phyloP scores from a whole-genome alignment of 2,329 filamentous ascomycete species.

The Colletotrichum shisoi region DNA sequence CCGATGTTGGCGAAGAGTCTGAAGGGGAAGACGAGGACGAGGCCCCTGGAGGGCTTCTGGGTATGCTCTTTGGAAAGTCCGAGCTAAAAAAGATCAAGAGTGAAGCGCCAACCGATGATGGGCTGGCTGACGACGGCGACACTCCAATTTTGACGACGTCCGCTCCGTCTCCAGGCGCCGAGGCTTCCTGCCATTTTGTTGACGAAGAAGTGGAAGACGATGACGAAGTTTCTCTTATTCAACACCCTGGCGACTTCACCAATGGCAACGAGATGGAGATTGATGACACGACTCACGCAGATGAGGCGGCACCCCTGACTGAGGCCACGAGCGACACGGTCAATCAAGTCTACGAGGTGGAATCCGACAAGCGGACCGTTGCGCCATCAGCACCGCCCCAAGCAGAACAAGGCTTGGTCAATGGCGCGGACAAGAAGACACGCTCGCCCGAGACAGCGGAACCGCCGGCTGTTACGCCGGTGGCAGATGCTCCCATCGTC shows the following conservation, averaged over 20 bases:
- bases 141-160: neutral
- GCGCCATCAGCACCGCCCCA: neutral
- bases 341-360: neutral
- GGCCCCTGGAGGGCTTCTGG: slow-evolving; percentile 59
- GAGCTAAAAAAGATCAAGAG: slow-evolving; percentile 63
- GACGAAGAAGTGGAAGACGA: slow-evolving; percentile 47
- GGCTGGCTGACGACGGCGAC: slow-evolving; percentile 43
- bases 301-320: neutral
- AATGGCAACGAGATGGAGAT: slow-evolving; percentile 25
- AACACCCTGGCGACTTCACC: slow-evolving; percentile 44
- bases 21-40: slow-evolving; percentile 54
- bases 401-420: neutral
- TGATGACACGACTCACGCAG: neutral
- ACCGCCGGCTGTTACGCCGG: too few relatives aligned
- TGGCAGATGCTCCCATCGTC: slow-evolving; percentile 35
- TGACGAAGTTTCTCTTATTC: slow-evolving; percentile 47
- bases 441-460: neutral
- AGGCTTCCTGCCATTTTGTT: slow-evolving; percentile 22
- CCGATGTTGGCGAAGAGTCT: slow-evolving; percentile 54
- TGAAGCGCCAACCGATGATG: slow-evolving; percentile 43
- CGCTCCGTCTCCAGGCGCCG: slow-evolving; percentile 6
- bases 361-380: neutral
- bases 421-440: neutral
- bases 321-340: neutral
- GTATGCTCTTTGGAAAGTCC: slow-evolving; percentile 66